Percentiles rank a stretch among this genome's conserved stretches.
Conservation (phyloP, 129 eudicot species). For the Flaveria trinervia region DNA sequence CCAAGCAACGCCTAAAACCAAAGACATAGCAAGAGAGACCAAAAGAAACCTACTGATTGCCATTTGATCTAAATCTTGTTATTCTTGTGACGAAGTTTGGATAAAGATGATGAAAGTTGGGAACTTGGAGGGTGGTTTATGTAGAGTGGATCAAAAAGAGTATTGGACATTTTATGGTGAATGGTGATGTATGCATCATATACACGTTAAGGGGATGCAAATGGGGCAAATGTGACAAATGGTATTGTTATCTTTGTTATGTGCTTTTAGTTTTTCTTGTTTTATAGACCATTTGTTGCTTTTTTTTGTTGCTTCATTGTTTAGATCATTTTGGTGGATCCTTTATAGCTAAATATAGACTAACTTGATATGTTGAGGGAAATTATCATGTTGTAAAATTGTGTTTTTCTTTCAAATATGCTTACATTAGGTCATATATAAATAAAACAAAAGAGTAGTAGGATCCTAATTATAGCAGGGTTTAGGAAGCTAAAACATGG, state of each 20-base stretch:
- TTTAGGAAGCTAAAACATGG: too few relatives aligned
- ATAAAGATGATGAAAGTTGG: constrained; percentile 26
- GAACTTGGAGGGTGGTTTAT: constrained; percentile 33
- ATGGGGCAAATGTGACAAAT: constrained; percentile 32
- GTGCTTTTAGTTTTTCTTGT: constrained; percentile 28
- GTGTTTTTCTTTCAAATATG: too few relatives aligned
- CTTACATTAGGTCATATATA: too few relatives aligned
- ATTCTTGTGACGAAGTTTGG: constrained; percentile 2
- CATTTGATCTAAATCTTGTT: constrained; percentile 19
- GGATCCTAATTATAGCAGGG: too few relatives aligned
- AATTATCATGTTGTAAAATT: too few relatives aligned
- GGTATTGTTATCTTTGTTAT: constrained; percentile 20
- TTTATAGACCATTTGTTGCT: constrained; percentile 19
- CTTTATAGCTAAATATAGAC: not conserved
- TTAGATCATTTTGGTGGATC: constrained; percentile 21
- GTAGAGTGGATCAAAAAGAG: constrained; percentile 19
- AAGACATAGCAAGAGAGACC: constrained; percentile 46
- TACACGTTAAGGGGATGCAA: constrained; percentile 30
- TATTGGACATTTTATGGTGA: not conserved
- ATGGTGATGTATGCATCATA: constrained; percentile 25
- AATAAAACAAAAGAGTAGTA: too few relatives aligned
- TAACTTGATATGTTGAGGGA: too few relatives aligned
- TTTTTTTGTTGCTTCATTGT: constrained; percentile 28
- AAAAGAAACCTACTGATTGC: constrained; percentile 38
- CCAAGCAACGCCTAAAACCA: constrained; percentile 41